phyloP scores from a whole-genome alignment of 495 filamentous ascomycete genomes.

The Rostrohypoxylon terebratum region DNA sequence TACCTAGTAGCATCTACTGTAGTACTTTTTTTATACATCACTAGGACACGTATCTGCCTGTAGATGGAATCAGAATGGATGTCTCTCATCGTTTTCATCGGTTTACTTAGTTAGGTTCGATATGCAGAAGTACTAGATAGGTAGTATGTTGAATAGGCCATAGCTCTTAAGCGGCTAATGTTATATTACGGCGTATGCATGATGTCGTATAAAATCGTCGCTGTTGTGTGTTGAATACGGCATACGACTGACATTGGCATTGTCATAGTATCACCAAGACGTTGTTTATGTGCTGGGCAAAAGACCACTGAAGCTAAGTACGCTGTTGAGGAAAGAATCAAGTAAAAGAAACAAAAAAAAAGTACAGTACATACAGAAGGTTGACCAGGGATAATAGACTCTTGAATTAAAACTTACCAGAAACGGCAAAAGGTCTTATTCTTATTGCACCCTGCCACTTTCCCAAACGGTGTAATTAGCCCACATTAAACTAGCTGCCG shows the following conservation, averaged over 20 bases:
- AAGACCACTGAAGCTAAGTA: background rate
- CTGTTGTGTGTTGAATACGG: conserved; percentile 10
- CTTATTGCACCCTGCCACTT: conserved; percentile 4
- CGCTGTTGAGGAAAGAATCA: background rate
- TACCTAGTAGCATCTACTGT: too few relatives aligned
- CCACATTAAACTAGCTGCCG: conserved; percentile 34
- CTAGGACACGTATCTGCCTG: background rate
- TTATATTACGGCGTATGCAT: background rate
- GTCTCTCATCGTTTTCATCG: background rate
- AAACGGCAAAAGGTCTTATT: conserved; percentile 17
- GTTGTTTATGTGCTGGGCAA: conserved; percentile 11
- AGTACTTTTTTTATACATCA: background rate
- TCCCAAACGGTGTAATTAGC: conserved; percentile 33
- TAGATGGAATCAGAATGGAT: too few relatives aligned
- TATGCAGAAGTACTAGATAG: too few relatives aligned
- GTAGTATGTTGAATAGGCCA: background rate
- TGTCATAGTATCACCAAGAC: conserved; percentile 26
- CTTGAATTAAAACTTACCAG: conserved; percentile 26
- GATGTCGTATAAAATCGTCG: background rate
- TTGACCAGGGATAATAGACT: conserved; percentile 4
- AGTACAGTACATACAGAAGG: conserved; percentile 24
- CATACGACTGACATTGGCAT: conserved; percentile 7
- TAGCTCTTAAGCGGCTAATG: conserved; percentile 16
- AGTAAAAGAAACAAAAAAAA: conserved; percentile 5
- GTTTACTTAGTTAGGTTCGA: background rate